Evolutionary conservation across 768 basidiomycete genomes (phyloP), one percentile per base, ranked within the genome.

Genomic region (Mycena olivaceomarginata): DNA sequence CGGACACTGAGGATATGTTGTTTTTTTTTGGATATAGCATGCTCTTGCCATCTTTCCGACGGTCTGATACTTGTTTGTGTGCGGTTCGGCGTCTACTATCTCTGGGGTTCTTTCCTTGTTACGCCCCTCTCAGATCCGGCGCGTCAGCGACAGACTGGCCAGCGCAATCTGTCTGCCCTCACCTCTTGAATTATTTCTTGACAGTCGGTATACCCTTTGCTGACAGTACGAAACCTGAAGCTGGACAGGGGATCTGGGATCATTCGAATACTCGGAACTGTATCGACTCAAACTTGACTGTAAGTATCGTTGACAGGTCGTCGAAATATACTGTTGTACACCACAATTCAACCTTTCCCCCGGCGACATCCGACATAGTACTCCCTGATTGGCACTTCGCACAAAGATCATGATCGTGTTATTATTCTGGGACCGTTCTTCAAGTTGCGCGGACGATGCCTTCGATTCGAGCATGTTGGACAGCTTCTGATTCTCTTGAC

Each of bases 381-480:
- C 31, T 31, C 62, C 62, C 60, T 62, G 60, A 62, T 62, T 62
- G 37, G 39, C 60, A 16, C 37, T 63, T 63, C 40, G 62, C 12
- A 31, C n/a, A 25, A 22, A 41, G 60, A 62, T 41, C 40, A 20
- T 22, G 16, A 45, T 65, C 43, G 39, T 65, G 60, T 57, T 57
- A 18, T 53, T 63, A 40, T 63, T 63, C 11, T 18, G 31, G 31
- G 37, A 39, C 37, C 20, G 39, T 25, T n/a, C 41, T 31, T 48
- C 15, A n/a, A 25, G n/a, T 56, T 41, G 31, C 40, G 59, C 57
- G 46, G 69, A 62, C 43, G 59, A 70, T 70, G 59, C 46, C 37
- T 45, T 10, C 70, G 62, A 64, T 25, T 18, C 20, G 46, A 64
- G 70, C 62, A 31, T 66, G 1, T 41, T 56, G 16, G 60, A 65